phyloP scores from a whole-genome alignment of 2,329 filamentous ascomycete species.

The Fusarium euwallaceae region DNA sequence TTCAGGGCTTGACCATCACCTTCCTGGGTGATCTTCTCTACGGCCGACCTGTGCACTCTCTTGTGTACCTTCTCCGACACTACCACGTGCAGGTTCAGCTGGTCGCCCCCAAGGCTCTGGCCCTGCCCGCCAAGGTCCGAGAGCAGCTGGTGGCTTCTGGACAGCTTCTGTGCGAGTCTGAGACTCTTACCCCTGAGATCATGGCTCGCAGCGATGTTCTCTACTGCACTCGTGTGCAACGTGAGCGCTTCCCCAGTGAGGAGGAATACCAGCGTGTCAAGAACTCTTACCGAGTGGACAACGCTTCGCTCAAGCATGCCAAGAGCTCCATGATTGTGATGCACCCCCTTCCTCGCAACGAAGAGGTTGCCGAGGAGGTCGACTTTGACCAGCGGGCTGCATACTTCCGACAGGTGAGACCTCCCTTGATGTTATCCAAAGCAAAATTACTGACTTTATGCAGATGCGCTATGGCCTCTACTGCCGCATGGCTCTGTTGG shows the following conservation, averaged over 20 bases:
- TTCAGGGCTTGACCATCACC: constrained; percentile 94
- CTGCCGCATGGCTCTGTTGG: constrained; percentile 96
- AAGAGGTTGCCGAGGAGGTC: constrained; percentile 94
- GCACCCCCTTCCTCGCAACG: constrained; percentile 94
- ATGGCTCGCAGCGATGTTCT: constrained; percentile 89
- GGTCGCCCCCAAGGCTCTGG: constrained; percentile 83
- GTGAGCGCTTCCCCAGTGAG: constrained; percentile 89
- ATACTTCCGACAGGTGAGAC: constrained; percentile 97
- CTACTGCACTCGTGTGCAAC: constrained; percentile 97
- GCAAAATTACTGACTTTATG: constrained; percentile 34
- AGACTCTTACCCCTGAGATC: constrained; percentile 87
- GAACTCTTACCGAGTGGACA: constrained; percentile 90
- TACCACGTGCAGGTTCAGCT: constrained; percentile 96
- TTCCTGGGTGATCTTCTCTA: constrained; percentile 95
- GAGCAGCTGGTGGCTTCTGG: constrained; percentile 79
- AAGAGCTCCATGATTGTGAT: constrained; percentile 95
- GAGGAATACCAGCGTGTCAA: constrained; percentile 89
- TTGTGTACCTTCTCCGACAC: constrained; percentile 93
- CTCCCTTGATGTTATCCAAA: background rate
- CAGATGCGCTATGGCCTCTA: constrained; percentile 99
- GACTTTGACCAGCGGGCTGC: constrained; percentile 97
- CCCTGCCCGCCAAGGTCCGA: constrained; percentile 81
- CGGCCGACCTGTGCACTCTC: constrained; percentile 93
- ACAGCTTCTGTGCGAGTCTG: constrained; percentile 81
- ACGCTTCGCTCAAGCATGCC: constrained; percentile 88